Conservation (phyloP, 495 filamentous ascomycete species). For the Neurospora pannonica region DNA sequence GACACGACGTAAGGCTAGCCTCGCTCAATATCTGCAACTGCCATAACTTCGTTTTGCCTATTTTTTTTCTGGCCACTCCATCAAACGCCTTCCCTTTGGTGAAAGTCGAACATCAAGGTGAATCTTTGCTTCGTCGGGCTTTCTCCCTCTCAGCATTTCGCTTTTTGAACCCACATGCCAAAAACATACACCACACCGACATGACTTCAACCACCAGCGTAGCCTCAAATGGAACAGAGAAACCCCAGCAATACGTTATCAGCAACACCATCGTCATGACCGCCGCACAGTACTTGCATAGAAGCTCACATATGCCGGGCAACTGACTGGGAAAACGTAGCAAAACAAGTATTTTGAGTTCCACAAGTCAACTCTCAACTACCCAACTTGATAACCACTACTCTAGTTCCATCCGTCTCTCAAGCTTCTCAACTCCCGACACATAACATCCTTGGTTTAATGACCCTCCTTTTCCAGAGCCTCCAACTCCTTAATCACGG, state of each 20-base stretch:
- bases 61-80: background rate
- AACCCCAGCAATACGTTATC: background rate
- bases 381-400: background rate
- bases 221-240: background rate
- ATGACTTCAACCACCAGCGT: background rate
- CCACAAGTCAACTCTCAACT: background rate
- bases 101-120: background rate
- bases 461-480: conserved; percentile 28
- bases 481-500: conserved; percentile 72
- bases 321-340: background rate
- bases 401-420: background rate
- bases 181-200: background rate
- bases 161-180: background rate
- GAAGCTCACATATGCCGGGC: background rate
- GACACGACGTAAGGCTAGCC: background rate
- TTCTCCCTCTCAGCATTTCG: background rate
- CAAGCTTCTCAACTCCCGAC: background rate
- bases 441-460: background rate
- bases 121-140: background rate
- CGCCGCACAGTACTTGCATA: background rate
- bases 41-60: background rate
- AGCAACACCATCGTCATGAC: background rate
- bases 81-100: background rate
- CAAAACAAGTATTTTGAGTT: background rate
- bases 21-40: background rate